phyloP scores from a whole-genome alignment of 805 yeast genomes.

The Myxozyma geophila region DNA sequence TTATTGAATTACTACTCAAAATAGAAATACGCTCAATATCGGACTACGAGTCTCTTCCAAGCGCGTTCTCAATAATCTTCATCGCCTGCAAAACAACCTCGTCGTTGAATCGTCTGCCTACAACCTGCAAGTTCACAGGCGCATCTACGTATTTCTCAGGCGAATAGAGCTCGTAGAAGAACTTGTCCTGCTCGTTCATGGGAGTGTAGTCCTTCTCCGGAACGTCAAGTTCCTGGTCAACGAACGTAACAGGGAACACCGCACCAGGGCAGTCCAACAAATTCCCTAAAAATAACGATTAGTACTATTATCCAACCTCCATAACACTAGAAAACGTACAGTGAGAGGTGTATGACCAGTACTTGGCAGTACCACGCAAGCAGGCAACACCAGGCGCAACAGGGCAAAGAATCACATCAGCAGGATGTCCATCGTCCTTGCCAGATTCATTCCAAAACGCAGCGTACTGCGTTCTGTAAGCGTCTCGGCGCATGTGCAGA shows the following conservation, averaged over 20 bases:
- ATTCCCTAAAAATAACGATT: slow-evolving; percentile 50
- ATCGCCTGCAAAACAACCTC: slow-evolving; percentile 47
- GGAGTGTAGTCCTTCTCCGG: slow-evolving; percentile 36
- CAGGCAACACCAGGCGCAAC: slow-evolving; percentile 75
- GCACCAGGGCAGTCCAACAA: slow-evolving; percentile 70
- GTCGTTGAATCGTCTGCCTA: slow-evolving; percentile 41
- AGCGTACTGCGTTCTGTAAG: slow-evolving; percentile 60
- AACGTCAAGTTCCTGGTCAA: slow-evolving; percentile 33
- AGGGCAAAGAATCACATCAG: slow-evolving; percentile 72
- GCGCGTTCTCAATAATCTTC: slow-evolving; percentile 33
- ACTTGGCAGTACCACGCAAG: slow-evolving; percentile 61
- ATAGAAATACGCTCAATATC: background rate
- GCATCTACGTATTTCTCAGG: slow-evolving; percentile 40
- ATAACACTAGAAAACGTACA: slow-evolving; percentile 39
- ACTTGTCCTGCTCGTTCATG: slow-evolving; percentile 37
- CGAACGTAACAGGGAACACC: slow-evolving; percentile 41
- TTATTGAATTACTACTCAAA: no score
- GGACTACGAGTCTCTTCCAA: slow-evolving; percentile 26
- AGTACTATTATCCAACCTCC: background rate
- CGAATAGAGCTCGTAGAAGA: slow-evolving; percentile 36
- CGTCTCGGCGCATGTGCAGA: slow-evolving; percentile 61
- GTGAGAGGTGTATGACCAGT: slow-evolving; percentile 81
- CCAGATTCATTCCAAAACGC: slow-evolving; percentile 52
- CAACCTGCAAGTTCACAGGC: slow-evolving; percentile 39
- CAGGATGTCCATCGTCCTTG: slow-evolving; percentile 31